These are phyloP conservation scores for Ophiostoma populinum DNA, from an alignment of 2,329 filamentous ascomycete genomes.

Conservation along the genomic window DNA sequence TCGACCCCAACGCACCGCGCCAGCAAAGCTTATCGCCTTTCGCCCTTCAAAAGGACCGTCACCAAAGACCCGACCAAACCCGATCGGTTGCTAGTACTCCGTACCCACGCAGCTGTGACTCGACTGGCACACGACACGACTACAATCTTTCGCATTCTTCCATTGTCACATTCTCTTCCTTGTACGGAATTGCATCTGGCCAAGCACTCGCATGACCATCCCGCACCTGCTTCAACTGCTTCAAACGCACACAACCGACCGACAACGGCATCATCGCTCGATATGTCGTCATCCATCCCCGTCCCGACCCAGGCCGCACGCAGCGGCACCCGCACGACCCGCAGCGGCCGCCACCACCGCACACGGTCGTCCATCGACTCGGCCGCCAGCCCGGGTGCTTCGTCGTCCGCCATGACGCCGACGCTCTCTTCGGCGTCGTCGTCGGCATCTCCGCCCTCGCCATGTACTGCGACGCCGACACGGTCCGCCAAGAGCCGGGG, in stretches of 20 bases:
- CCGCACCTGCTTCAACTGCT: too few species aligned
- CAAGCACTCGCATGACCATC: too few species aligned
- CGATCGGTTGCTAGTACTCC: slow-evolving; percentile 1
- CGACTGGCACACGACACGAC: too few species aligned
- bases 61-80: not conserved
- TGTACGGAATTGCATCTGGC: too few species aligned
- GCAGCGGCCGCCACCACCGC: slow-evolving; percentile 9
- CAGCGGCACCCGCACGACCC: slow-evolving; percentile 8
- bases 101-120: too few species aligned
- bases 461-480: slow-evolving; percentile 31
- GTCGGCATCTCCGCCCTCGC: slow-evolving; percentile 26
- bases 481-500: slow-evolving; percentile 26
- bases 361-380: slow-evolving; percentile 4
- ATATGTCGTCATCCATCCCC: slow-evolving; percentile 51
- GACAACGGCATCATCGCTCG: too few species aligned
- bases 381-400: slow-evolving; percentile 3
- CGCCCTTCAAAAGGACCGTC: not conserved
- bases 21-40: too few species aligned
- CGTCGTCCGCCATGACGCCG: slow-evolving; percentile 6
- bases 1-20: too few species aligned
- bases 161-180: too few species aligned
- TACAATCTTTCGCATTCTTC: too few species aligned
- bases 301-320: slow-evolving; percentile 33
- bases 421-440: slow-evolving; percentile 23
- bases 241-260: too few species aligned